Conservation (phyloP, 306 rosid genomes). For the Rosa multiflora region DNA sequence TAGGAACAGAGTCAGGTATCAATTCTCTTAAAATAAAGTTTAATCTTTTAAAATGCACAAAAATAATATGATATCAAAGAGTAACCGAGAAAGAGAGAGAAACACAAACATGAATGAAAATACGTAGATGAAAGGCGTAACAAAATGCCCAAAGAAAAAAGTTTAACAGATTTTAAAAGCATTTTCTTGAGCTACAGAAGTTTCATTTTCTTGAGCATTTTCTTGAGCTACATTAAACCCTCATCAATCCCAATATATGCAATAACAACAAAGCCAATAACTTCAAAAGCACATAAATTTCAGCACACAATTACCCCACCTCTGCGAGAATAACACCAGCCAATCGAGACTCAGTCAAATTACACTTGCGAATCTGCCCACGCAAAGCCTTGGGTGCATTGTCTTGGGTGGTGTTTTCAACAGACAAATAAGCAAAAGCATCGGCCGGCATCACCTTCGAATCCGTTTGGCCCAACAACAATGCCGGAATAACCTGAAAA, state of each 20-base stretch:
- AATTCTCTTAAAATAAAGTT: too few relatives aligned
- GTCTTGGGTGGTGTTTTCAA: conserved; percentile 35
- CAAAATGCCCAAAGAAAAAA: not conserved
- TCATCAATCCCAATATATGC: not conserved
- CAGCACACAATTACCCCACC: conserved; percentile 35
- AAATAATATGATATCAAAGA: not conserved
- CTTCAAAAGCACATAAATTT: not conserved
- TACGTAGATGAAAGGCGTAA: not conserved
- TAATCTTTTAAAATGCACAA: not conserved
- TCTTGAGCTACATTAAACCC: not conserved
- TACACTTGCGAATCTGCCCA: conserved; percentile 81
- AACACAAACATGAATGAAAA: not conserved
- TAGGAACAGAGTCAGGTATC: not conserved
- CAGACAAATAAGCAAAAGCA: conserved; percentile 61
- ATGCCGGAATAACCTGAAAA: conserved; percentile 75
- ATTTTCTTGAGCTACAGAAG: not conserved
- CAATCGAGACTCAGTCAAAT: conserved; percentile 54
- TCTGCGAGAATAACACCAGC: conserved; percentile 50
- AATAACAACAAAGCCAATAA: not conserved
- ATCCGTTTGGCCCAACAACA: conserved; percentile 29
- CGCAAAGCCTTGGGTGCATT: conserved; percentile 25
- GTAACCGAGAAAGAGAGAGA: not conserved
- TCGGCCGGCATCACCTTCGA: conserved; percentile 28
- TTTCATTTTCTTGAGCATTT: conserved; percentile 7
- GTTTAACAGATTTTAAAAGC: not conserved